Percentiles rank a stretch among this genome's conserved stretches.
Evolutionary conservation across 176 grass and related monocot genomes (phyloP).

Genomic region (Cymbopogon citratus): DNA sequence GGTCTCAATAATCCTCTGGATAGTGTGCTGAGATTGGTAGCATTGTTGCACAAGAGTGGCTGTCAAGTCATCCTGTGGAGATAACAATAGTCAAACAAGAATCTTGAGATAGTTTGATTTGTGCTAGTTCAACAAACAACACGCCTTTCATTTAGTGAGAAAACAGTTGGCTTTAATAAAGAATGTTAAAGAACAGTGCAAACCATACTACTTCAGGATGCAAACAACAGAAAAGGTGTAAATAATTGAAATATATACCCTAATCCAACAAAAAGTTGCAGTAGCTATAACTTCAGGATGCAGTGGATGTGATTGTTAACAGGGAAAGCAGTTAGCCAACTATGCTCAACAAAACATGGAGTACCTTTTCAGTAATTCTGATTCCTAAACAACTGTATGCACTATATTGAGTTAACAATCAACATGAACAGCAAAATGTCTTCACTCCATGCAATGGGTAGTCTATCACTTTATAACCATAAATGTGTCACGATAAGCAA

Average conservation of each 20-base stretch:
- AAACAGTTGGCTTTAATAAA: constrained; percentile 1
- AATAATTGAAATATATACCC: not conserved
- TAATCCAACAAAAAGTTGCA: no score
- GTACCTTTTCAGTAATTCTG: not conserved
- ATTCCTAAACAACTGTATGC: not conserved
- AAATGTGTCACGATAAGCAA: not conserved
- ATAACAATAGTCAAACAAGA: constrained; percentile 22
- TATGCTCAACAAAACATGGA: constrained; percentile 12
- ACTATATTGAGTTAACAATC: not conserved
- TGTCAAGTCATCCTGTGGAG: constrained; percentile 75
- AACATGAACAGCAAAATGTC: not conserved
- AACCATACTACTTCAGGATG: not conserved
- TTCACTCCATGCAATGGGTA: not conserved
- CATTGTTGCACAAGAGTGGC: constrained; percentile 90
- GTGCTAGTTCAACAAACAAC: not conserved
- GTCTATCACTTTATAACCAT: not conserved
- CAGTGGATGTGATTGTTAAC: not conserved
- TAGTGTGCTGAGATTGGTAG: constrained; percentile 69
- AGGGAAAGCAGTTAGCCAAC: not conserved
- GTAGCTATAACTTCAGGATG: not conserved
- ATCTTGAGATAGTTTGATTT: constrained; percentile 3
- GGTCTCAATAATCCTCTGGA: constrained; percentile 86
- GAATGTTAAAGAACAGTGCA: not conserved
- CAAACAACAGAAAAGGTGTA: not conserved
- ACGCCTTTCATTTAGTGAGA: not conserved